Base-by-base conservation (phyloP, 2,329 filamentous ascomycete species). In the Fusarium incarnatum region DNA sequence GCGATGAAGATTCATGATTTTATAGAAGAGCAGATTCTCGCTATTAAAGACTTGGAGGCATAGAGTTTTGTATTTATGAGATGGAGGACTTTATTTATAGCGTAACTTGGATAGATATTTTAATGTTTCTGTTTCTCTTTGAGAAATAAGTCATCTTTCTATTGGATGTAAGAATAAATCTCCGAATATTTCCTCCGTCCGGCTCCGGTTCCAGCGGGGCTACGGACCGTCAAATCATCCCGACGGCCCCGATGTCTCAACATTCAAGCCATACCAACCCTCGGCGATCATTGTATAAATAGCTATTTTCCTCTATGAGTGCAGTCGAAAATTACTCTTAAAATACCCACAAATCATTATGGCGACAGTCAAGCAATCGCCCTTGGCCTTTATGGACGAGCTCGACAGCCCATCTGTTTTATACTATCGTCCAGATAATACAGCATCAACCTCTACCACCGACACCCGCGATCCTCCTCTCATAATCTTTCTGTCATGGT, bases 401-500 rank as follows among this genome's bases (percentile, higher is more conserved):
- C 76, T 84, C 11, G 32, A 27, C 49, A 81, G 78, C n/a, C 73
- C 79, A 18, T 69, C 74, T 22, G 79, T 81, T 16, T 77, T 80
- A 52, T 75, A 82, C 68, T 80, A 80, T 65, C 45, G 52, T 9
- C 54, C 62, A 20, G 50, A 66, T 41, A 44, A 53, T 23, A 15
- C 54, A 13, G 22, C 42, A 16, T 22, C 61, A 22, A 16, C 46
- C 3, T 27, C 46, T 10, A 42, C 22, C 6, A 12, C 13, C 20
- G 27, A 16, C n/a, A 28, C 42, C 8, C n/a, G 11, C 32, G 73
- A 79, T 12, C 85, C 86, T 15, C 81, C 81, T 56, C 80, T 87
- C 37, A 80, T 87, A 59, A 67, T 87, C 25, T 50, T 87, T 37
- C 80, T 82, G 37, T 78, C 81, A 10, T 88, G 86, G 86, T 85